Conservation (phyloP, 176 grass and related monocot genomes). For the Alloteropsis semialata region DNA sequence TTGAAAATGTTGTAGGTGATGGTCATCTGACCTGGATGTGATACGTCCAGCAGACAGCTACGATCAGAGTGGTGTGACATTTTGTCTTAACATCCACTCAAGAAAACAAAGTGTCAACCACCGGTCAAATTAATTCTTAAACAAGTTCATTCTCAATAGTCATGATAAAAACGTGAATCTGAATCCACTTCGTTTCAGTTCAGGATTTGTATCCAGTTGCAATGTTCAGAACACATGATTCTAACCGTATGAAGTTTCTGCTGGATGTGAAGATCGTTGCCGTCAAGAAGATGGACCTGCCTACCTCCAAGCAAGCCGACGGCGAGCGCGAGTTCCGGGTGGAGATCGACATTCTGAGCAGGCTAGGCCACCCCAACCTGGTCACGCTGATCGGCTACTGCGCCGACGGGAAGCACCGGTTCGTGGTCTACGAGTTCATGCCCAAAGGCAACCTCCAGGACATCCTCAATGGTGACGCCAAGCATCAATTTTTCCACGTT, state of each 20-base stretch:
- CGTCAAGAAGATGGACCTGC: slow-evolving; percentile 98
- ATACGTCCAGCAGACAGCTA: slow-evolving; percentile 11
- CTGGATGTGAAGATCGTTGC: slow-evolving; percentile 64
- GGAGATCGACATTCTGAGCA: slow-evolving; percentile 95
- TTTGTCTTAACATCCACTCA: slow-evolving; percentile 17
- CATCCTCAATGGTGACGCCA: slow-evolving; percentile 53
- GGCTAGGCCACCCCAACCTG: slow-evolving; percentile 88
- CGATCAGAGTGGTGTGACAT: slow-evolving; percentile 37
- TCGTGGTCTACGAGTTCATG: slow-evolving; percentile 97
- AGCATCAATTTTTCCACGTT: not conserved
- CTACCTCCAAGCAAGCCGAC: slow-evolving; percentile 60
- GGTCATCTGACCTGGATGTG: slow-evolving; percentile 4
- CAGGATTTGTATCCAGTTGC: not conserved
- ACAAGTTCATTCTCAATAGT: slow-evolving; percentile 6
- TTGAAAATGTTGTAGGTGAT: slow-evolving; percentile 17
- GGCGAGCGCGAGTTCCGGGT: slow-evolving; percentile 96
- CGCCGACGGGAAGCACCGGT: slow-evolving; percentile 93
- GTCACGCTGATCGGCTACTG: slow-evolving; percentile 92
- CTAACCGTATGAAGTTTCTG: not conserved
- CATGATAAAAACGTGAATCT: not conserved
- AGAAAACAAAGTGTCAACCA: slow-evolving; percentile 39
- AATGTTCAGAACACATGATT: not conserved
- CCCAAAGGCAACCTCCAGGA: slow-evolving; percentile 90
- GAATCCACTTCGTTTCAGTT: not conserved
- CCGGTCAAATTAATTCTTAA: slow-evolving; percentile 22